These are phyloP conservation scores for Diospyros kaki DNA, from an alignment of 148 eudicot genomes.

Conservation along the genomic window DNA sequence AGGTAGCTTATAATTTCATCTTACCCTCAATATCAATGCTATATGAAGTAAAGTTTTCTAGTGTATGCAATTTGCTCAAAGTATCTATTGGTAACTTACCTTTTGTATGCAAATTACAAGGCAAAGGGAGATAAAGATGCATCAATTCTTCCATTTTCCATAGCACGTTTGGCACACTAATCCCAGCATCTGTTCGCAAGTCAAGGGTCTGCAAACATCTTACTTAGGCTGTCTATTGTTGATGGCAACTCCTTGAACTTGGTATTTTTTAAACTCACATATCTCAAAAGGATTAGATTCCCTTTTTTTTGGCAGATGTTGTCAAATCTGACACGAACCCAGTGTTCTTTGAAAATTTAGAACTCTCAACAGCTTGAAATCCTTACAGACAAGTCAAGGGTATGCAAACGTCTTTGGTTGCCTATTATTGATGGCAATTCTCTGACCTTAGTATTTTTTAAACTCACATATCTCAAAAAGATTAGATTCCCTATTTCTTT, in stretches of 20 bases:
- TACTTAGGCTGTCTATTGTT: neutral
- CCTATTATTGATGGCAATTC: no score
- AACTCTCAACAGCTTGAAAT: slow-evolving; percentile 5
- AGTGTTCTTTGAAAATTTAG: neutral
- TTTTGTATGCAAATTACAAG: neutral
- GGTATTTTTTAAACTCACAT: slow-evolving; percentile 7
- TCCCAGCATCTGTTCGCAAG: neutral
- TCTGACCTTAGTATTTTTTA: no score
- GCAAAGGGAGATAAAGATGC: slow-evolving; percentile 15
- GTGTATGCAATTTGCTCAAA: slow-evolving; percentile 14
- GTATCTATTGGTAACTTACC: neutral
- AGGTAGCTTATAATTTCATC: no score
- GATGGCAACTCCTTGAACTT: neutral
- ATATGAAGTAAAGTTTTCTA: slow-evolving; percentile 1
- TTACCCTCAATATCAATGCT: no score
- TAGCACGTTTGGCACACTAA: neutral
- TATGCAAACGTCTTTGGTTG: no score
- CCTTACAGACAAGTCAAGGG: neutral
- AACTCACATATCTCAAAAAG: no score
- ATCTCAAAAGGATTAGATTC: slow-evolving; percentile 10
- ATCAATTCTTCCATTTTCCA: slow-evolving; percentile 17
- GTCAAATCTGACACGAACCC: neutral
- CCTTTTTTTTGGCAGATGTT: neutral
- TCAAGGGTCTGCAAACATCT: slow-evolving; percentile 17
- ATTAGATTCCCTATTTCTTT: neutral